These are phyloP conservation scores for Cytospora paraplurivora DNA, from an alignment of 2,329 filamentous ascomycete species.

Conservation along the genomic window DNA sequence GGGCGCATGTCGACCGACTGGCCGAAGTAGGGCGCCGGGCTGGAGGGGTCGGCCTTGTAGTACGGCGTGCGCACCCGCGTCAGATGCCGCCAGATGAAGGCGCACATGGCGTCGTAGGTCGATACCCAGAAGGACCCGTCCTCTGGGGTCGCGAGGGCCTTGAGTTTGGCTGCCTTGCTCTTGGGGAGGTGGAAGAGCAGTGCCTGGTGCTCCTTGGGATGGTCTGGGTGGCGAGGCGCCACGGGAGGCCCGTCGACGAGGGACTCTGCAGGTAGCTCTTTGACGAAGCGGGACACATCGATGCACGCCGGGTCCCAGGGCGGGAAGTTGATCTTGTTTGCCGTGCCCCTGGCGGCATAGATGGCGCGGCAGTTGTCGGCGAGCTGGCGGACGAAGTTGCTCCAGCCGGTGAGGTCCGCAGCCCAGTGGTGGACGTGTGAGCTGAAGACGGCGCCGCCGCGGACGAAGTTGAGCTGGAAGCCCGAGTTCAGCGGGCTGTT, in stretches of 20 bases:
- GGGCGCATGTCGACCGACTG: conserved; percentile 45
- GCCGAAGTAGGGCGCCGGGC: conserved; percentile 36
- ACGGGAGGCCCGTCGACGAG: conserved; percentile 36
- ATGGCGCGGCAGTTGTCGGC: conserved; percentile 45
- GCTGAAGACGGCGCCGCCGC: conserved; percentile 44
- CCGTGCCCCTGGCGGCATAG: conserved; percentile 16
- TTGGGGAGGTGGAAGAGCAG: conserved; percentile 47
- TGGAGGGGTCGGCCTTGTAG: conserved; percentile 36
- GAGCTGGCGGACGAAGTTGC: conserved; percentile 41
- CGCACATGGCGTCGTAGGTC: conserved; percentile 25
- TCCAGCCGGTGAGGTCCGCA: conserved; percentile 46
- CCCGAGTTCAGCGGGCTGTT: conserved; percentile 38
- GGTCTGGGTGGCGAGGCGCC: conserved; percentile 33
- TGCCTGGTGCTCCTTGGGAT: conserved; percentile 25
- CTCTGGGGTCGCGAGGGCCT: conserved; percentile 38
- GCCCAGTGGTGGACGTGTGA: conserved; percentile 47
- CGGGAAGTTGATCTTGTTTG: conserved; percentile 33
- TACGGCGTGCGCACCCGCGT: conserved; percentile 38
- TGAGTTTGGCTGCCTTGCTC: conserved; percentile 45
- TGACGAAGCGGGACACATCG: conserved; percentile 38
- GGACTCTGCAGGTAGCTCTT: conserved; percentile 29
- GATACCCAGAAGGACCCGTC: conserved; percentile 32
- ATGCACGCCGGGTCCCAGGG: conserved; percentile 41
- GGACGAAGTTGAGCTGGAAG: conserved; percentile 45
- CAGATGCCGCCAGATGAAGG: conserved; percentile 45